Base-by-base conservation (phyloP, 169 alveolate species). In the Plasmodium berghei region DNA sequence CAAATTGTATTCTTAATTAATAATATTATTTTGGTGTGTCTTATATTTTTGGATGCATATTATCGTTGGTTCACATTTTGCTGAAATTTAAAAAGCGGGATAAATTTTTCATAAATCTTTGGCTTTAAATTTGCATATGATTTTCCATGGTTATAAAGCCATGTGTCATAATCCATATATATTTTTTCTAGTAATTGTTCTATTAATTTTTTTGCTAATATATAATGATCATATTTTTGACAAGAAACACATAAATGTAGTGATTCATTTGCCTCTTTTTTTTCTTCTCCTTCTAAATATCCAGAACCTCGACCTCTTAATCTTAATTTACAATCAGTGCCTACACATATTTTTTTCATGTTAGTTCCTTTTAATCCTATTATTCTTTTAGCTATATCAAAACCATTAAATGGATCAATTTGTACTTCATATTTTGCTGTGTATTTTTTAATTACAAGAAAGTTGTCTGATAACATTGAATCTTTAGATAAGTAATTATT, bases 251-350 rank as follows among this genome's bases (percentile, higher is more conserved):
- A 98, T 80, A 97, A 80, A 95, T 98, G 98, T 18, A 98, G 94
- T 5, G 99, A 98, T 77, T 98, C 99, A 45, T 94, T 87, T 72
- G 96, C 94, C 90, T 98, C 99, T 91, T 95, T 95, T 75, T 96
- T 90, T 67, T 77, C 92, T 52, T 97, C 97, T 40, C 99, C 98
- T 95, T 97, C 99, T 88, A 97, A 95, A 91, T 95, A 97, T 4
- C 99, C 99, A 2, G 99, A 98, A 10, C 98, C 99, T 72, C 91
- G 92, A 28, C 99, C 99, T 90, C 98, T 95, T 48, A 98, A 93
- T 87, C 99, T 93, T 52, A 98, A 89, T 87, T 98, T 98, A 45
- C 97, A 96, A 45, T 46, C 94, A 14, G 94, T 91, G 66, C 72
- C 91, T 56, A 97, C 97, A 46, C 97, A 95, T 48, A 98, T 98